phyloP scores from a whole-genome alignment of 305 asterid genomes.

The Fraxinus velutina region DNA sequence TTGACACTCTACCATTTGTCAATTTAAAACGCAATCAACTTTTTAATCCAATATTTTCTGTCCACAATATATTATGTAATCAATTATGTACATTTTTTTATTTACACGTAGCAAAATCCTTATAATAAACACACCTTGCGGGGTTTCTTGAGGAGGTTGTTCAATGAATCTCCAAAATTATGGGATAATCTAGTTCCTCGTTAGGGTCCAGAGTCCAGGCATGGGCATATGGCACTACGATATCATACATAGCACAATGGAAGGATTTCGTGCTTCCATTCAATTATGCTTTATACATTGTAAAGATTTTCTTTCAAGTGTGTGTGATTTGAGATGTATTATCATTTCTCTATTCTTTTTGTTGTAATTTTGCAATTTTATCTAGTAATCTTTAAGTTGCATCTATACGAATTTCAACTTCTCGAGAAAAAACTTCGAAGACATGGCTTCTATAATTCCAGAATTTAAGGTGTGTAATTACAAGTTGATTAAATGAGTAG shows the following conservation, averaged over 20 bases:
- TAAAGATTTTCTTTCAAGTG: neutral
- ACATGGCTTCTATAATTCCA: conserved; percentile 11
- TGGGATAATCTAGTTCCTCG: conserved; percentile 37
- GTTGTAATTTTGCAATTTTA: neutral
- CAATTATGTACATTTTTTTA: no score
- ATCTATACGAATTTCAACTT: neutral
- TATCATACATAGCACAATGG: neutral
- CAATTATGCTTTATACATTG: neutral
- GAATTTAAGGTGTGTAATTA: neutral
- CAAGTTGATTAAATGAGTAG: conserved; percentile 22
- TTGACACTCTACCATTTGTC: no score
- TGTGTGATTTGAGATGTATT: neutral
- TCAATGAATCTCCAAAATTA: conserved; percentile 39
- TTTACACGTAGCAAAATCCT: neutral
- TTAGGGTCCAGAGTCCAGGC: conserved; percentile 12
- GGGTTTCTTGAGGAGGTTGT: conserved; percentile 54
- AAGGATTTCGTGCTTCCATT: neutral
- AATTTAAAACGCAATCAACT: no score
- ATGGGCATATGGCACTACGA: neutral
- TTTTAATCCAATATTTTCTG: no score
- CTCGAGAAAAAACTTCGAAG: neutral
- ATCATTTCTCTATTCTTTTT: neutral
- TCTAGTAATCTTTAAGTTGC: neutral
- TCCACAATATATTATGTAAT: neutral
- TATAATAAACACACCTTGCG: neutral